A percentile compares a stretch with the other conserved stretches of the same genome.
These are phyloP conservation scores for Paspalum vaginatum DNA, from an alignment of 176 grass and related monocot genomes.

Conservation along the genomic window DNA sequence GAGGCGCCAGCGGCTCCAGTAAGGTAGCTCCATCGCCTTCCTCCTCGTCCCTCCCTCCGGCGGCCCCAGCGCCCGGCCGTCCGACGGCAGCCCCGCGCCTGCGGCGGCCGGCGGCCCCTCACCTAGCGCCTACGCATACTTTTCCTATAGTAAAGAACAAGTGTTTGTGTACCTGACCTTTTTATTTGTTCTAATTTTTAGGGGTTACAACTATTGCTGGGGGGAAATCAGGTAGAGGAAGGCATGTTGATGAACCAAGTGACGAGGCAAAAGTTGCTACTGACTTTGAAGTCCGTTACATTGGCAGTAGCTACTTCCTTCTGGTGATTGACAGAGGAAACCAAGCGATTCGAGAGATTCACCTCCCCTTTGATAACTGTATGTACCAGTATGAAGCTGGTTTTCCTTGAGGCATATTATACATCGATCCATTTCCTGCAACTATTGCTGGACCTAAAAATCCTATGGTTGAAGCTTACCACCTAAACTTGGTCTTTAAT, in stretches of 20 bases:
- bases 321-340: conserved; percentile 95
- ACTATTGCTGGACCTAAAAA: conserved; percentile 35
- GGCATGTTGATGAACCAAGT: conserved; percentile 84
- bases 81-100: too few species aligned
- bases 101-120: too few species aligned
- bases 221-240: conserved; percentile 81
- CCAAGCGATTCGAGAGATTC: conserved; percentile 88
- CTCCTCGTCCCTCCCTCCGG: too few species aligned
- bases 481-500: conserved; percentile 9
- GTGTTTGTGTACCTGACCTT: conserved; percentile 36
- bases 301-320: conserved; percentile 91
- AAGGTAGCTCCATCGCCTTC: too few species aligned
- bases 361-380: conserved; percentile 86
- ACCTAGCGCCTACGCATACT: not conserved
- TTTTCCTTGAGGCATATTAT: conserved; percentile 74
- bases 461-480: conserved; percentile 3
- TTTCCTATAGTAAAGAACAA: conserved; percentile 16
- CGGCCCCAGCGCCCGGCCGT: too few species aligned
- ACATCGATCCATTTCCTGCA: not conserved
- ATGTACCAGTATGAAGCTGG: conserved; percentile 78
- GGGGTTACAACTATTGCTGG: conserved; percentile 98
- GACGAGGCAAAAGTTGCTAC: conserved; percentile 92
- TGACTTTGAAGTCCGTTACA: conserved; percentile 94
- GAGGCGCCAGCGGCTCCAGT: too few species aligned
- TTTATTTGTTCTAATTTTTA: conserved; percentile 44